Evolutionary conservation across 108 stramenopile genomes (phyloP), one percentile per base, ranked within the genome.

Genomic region (Skeletonema menzelii): DNA sequence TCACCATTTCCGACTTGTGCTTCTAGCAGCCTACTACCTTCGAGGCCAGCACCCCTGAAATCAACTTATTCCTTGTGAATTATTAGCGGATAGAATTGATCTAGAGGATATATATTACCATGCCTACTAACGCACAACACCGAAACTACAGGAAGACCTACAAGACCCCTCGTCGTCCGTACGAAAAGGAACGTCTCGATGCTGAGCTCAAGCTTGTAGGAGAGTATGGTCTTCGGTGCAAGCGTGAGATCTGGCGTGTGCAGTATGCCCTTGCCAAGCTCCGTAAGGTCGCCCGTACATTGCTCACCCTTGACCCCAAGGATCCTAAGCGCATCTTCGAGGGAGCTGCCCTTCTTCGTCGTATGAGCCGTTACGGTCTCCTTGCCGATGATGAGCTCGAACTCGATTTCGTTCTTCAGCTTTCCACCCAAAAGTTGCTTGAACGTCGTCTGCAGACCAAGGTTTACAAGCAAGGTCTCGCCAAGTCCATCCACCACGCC

Each of bases 221-320:
- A 82, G 98, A 99, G 87, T 99, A 99, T 87, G 99, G 99, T 47
- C 96, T 99, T 57, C 91, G 99, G 67, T 99, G 98, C 96, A 99
- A 99, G 97, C 95, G 98, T 76, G 99, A 99, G 83, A 98, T 99
- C 89, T 99, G 99, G 99, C 97, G 99, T 63, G 95, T 96, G 49
- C 99, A 99, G 87, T 97, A 94, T 63, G 97, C 97, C 42, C 86
- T 99, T 65, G 98, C 99, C 81, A 99, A 99, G 91, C 93, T 99
- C 77, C 97, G 99, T 72, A 98, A 98, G 94, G 96, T 97, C 42
- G 99, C 99, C 53, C 97, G 99, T 79, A 90, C 92, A 55, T 79
- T 99, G 60, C 73, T 99, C 30, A 99, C 99, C 35, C 91, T 99
- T 26, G 97, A 98, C 62, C 84, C 88, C 49, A 95, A 97, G 86